These are phyloP conservation scores for Camellia sinensis DNA, from an alignment of 148 eudicot species.

Conservation along the genomic window DNA sequence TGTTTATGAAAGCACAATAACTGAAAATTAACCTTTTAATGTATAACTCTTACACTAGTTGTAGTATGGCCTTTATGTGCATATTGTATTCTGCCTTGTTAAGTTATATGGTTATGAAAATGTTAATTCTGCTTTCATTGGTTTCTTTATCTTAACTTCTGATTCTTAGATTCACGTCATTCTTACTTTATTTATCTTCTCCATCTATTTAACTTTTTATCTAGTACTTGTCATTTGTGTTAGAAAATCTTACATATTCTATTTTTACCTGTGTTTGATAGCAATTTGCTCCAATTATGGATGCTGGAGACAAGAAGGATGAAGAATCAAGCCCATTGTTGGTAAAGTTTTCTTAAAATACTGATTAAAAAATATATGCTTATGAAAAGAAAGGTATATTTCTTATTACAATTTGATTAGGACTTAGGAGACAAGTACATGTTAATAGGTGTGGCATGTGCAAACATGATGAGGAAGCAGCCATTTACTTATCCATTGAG, in stretches of 20 bases:
- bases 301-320: constrained; percentile 28
- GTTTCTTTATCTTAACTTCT: neutral
- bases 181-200: neutral
- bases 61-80: neutral
- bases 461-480: no score
- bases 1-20: neutral
- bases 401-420: neutral
- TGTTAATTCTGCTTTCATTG: neutral
- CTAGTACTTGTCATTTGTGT: neutral
- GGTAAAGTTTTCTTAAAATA: constrained; percentile 26
- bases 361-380: neutral
- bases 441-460: no score
- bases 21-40: neutral
- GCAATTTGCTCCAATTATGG: constrained; percentile 35
- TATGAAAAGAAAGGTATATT: no score
- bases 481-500: neutral
- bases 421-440: no score
- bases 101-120: neutral
- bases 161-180: neutral
- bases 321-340: constrained; percentile 35
- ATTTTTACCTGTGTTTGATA: constrained; percentile 4
- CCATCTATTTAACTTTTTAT: neutral
- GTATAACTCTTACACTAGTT: neutral
- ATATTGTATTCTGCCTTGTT: neutral
- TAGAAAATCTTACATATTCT: neutral